Evolutionary conservation across 306 rosid genomes (phyloP).

Genomic region (Urtica urens): DNA sequence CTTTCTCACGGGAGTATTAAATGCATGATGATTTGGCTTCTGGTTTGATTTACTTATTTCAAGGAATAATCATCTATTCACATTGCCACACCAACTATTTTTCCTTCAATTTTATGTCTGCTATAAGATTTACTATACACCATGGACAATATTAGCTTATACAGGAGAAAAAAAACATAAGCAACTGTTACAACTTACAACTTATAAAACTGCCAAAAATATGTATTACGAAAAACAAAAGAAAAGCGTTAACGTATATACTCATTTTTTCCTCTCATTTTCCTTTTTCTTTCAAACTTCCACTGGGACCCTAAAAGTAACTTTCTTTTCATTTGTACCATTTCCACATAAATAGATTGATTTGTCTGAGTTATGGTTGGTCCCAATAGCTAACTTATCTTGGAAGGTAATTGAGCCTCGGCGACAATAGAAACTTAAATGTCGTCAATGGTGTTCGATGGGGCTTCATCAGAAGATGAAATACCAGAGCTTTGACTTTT

Average conservation of each 20-base stretch:
- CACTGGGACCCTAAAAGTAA: not conserved
- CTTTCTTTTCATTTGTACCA: no score
- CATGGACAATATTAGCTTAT: not conserved
- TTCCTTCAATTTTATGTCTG: not conserved
- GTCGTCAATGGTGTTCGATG: conserved; percentile 10
- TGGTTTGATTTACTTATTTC: no score
- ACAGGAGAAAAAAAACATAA: not conserved
- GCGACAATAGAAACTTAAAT: conserved; percentile 6
- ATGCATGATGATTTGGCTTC: not conserved
- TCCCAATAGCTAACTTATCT: conserved; percentile 17
- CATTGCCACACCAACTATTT: not conserved
- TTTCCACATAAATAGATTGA: not conserved
- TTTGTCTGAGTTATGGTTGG: not conserved
- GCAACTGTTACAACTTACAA: not conserved
- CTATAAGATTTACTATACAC: not conserved
- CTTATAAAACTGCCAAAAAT: conserved; percentile 6
- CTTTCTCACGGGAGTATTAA: not conserved
- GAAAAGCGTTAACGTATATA: not conserved
- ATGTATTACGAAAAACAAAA: not conserved
- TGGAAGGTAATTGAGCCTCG: conserved; percentile 17
- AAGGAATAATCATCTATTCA: not conserved
- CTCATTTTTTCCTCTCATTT: not conserved
- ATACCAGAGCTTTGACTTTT: conserved; percentile 11
- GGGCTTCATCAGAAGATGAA: conserved; percentile 5
- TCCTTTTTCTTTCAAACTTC: not conserved